Base-by-base conservation (phyloP, 441 rosid genomes). In the Gossypium trilobum region DNA sequence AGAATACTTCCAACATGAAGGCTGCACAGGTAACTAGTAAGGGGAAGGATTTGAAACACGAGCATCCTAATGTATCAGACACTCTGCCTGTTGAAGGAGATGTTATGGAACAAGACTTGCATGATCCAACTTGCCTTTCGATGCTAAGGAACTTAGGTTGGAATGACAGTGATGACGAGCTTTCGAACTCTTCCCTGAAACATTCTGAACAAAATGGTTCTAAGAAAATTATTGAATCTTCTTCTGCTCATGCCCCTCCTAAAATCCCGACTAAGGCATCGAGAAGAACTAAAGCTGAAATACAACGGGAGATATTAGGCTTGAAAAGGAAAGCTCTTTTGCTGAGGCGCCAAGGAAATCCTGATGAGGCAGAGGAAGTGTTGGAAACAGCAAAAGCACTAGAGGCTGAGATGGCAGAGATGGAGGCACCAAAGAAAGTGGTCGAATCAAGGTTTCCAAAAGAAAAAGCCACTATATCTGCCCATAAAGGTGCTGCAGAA, bases 251-350 rank as follows among this genome's bases (percentile, higher is more conserved):
- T 68, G 54, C 73, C 39, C 46, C 77, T 31, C 76, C 70, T 44
- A 78, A 57, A 68, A 25, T 72, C 22, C 73, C 74, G 17, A 67
- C 67, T 16, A 76, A 75, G 69, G 73, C 72, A 72, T 75, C 83
- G n/a, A 83, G 81, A 80, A 88, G 83, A 82, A 89, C 86, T 77
- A 90, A 86, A 79, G 85, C 82, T 76, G 97, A 90, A 76, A 76
- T 89, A 42, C 98, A 94, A 83, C 79, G 95, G 84, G 97, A 91
- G 77, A 87, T 94, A 70, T 82, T 94, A 79, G 88, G 84, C 74
- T 74, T 90, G 75, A 91, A 94, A 80, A 89, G 97, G 79, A 90
- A 88, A 78, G 91, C 97, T 63, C 81, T 90, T 78, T 57, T 87
- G 61, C 60, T 94, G 81, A 82, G 98, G 78, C 95, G 91, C 25